phyloP scores from a whole-genome alignment of 2,329 filamentous ascomycete species.

The Nannizziopsis arthrosporioides region DNA sequence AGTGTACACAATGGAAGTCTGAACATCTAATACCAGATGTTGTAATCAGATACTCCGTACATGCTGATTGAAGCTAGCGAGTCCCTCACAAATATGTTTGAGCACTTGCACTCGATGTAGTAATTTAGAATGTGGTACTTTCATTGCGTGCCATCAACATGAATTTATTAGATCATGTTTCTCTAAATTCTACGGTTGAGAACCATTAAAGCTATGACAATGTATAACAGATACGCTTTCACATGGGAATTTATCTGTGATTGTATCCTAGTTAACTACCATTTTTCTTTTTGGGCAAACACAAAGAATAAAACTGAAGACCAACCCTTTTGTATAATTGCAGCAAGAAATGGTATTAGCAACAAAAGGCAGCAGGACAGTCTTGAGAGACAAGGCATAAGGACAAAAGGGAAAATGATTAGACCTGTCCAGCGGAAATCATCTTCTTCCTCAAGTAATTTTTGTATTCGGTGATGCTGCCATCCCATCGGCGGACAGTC shows the following conservation, averaged over 20 bases:
- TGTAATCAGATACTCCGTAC: too few species aligned
- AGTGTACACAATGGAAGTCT: background rate
- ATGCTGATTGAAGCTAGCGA: too few species aligned
- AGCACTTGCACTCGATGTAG: too few species aligned
- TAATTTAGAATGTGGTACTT: too few species aligned
- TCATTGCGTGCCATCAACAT: too few species aligned
- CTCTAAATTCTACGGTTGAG: too few species aligned
- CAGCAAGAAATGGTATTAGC: constrained; percentile 6
- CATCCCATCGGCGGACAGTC: constrained; percentile 81
- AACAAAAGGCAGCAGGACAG: background rate
- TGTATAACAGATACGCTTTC: too few species aligned
- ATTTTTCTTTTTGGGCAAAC: constrained; percentile 5
- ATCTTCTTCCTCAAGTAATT: constrained; percentile 99
- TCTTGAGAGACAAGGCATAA: background rate
- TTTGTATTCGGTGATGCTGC: constrained; percentile 90
- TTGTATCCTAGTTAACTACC: constrained; percentile 3
- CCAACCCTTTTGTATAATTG: constrained; percentile 7
- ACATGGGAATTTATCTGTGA: background rate
- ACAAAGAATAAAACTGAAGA: constrained; percentile 3
- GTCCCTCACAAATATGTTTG: too few species aligned
- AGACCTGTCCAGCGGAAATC: constrained; percentile 76
- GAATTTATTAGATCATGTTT: too few species aligned
- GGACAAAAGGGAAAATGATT: constrained; percentile 24
- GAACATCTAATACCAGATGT: background rate
- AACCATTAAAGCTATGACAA: too few species aligned